These are phyloP conservation scores for Fraxinus xanthoxyloides DNA, from an alignment of 305 asterid genomes.

Conservation along the genomic window DNA sequence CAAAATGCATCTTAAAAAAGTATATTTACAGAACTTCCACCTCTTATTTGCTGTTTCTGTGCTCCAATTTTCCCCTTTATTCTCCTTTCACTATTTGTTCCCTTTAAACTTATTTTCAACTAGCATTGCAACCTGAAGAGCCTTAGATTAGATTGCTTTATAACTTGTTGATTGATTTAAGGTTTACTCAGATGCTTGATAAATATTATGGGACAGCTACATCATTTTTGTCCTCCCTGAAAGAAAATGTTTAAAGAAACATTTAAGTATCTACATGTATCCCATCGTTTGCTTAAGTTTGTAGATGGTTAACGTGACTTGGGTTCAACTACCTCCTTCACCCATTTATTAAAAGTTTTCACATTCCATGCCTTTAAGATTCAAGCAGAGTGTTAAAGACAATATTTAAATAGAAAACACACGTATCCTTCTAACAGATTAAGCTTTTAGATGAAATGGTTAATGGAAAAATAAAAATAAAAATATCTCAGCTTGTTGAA, in stretches of 20 bases:
- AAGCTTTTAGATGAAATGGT: not conserved
- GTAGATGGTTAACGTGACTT: not conserved
- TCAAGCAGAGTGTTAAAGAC: not conserved
- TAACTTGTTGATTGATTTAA: not conserved
- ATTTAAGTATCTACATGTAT: not conserved
- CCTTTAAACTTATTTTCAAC: conserved; percentile 12
- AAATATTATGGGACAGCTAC: not conserved
- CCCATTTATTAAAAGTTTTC: not conserved
- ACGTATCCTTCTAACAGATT: not conserved
- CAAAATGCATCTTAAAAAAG: not conserved
- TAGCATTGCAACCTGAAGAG: conserved; percentile 3
- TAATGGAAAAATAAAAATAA: not conserved
- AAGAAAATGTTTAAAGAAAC: not conserved
- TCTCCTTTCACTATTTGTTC: not conserved
- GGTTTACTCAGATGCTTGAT: not conserved
- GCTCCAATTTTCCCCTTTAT: conserved; percentile 15
- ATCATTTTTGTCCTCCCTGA: not conserved
- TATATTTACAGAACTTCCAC: conserved; percentile 7
- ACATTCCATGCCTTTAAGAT: not conserved
- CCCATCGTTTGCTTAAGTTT: not conserved
- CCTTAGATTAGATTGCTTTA: not conserved
- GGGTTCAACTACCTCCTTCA: not conserved
- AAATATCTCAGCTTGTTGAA: not conserved
- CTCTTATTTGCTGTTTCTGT: not conserved
- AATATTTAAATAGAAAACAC: not conserved